Evolutionary conservation across 2,329 filamentous ascomycete species (phyloP).

Genomic region (Daldinia eschscholtzii): DNA sequence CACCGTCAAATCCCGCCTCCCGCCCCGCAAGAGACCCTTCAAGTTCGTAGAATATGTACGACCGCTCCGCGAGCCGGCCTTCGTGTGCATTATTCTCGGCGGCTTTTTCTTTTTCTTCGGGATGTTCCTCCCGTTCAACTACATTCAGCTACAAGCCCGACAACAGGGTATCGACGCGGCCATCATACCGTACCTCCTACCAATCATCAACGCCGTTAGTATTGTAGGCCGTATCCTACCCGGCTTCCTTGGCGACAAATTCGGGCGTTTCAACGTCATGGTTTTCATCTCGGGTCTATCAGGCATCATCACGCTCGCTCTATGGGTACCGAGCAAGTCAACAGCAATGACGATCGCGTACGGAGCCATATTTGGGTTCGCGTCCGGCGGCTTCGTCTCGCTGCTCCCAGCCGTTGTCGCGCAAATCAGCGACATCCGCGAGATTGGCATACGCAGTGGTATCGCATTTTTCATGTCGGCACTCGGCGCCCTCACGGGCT

Average conservation of each 20-base stretch:
- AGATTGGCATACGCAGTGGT: conserved; percentile 78
- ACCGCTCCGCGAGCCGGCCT: conserved; percentile 61
- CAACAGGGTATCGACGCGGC: conserved; percentile 57
- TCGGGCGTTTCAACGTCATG: conserved; percentile 58
- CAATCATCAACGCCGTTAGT: conserved; percentile 70
- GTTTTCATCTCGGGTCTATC: conserved; percentile 63
- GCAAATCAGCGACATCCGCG: conserved; percentile 76
- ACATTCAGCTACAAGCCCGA: conserved; percentile 63
- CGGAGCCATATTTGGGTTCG: conserved; percentile 73
- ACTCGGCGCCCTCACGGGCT: conserved; percentile 74
- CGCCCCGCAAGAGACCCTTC: conserved; percentile 56
- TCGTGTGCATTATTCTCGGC: conserved; percentile 58
- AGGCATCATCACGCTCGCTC: conserved; percentile 54
- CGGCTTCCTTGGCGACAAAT: conserved; percentile 59
- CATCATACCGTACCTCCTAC: conserved; percentile 62
- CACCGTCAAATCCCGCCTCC: conserved; percentile 55
- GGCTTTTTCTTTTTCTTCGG: conserved; percentile 69
- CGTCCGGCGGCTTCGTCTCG: conserved; percentile 72
- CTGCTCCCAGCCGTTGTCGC: conserved; percentile 73
- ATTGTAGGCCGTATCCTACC: conserved; percentile 66
- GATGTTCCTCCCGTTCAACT: conserved; percentile 68
- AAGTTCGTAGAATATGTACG: conserved; percentile 60
- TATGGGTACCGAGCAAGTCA: conserved; percentile 59
- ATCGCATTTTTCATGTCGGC: conserved; percentile 71
- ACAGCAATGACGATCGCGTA: conserved; percentile 71